Conservation (phyloP, 2,329 filamentous ascomycete genomes). For the Trichothecium sympodiale region DNA sequence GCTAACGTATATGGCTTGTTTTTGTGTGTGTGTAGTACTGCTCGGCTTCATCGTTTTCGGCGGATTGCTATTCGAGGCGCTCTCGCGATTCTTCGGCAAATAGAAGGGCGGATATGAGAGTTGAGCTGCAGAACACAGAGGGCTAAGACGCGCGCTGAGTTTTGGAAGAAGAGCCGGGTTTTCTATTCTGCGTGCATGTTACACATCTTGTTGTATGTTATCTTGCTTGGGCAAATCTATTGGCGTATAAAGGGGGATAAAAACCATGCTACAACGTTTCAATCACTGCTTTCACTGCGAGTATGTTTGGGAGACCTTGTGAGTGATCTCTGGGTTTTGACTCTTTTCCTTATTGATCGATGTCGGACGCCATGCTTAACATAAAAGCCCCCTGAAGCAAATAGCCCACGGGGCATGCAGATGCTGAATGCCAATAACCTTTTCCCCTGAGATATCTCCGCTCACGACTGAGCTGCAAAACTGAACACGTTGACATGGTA, state of each 20-base stretch:
- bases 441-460: not conserved
- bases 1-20: not conserved
- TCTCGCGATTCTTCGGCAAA: conserved; percentile 40
- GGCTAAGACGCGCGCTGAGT: no score
- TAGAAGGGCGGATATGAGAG: no score
- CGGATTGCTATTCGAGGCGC: conserved; percentile 45
- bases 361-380: not conserved
- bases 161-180: no score
- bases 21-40: conserved; percentile 26
- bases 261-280: no score
- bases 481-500: no score
- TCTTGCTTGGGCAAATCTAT: not conserved
- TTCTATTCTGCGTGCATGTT: no score
- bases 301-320: no score
- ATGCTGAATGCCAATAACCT: not conserved
- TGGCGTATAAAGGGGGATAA: not conserved
- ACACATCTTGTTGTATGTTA: not conserved
- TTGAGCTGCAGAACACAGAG: no score
- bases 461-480: no score
- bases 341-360: not conserved
- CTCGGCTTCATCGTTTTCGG: conserved; percentile 52
- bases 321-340: not conserved
- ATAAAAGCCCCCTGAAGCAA: not conserved
- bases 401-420: not conserved
- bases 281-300: no score